Conservation (phyloP, 805 yeast genomes). For the Phaffomyces antillensis region DNA sequence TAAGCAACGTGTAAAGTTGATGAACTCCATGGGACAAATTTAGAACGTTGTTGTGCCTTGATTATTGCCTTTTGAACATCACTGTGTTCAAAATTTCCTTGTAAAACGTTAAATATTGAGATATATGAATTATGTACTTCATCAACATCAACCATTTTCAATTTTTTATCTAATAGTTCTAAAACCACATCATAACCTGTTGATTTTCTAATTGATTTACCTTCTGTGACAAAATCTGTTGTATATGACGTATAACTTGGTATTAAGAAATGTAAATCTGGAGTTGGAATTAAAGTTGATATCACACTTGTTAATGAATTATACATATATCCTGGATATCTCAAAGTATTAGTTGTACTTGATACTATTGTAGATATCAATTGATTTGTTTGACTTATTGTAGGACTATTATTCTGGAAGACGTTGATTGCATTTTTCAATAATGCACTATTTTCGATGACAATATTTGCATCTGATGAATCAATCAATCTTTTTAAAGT, state of each 20-base stretch:
- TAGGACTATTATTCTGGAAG: conserved; percentile 49
- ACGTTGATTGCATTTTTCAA: conserved; percentile 61
- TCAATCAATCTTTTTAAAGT: conserved; percentile 78
- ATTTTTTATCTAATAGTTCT: conserved; percentile 71
- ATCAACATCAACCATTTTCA: conserved; percentile 57
- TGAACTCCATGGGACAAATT: conserved; percentile 83
- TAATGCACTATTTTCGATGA: conserved; percentile 85
- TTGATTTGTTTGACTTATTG: conserved; percentile 68
- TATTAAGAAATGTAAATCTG: conserved; percentile 67
- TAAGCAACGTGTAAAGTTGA: conserved; percentile 71
- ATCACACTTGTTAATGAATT: conserved; percentile 76
- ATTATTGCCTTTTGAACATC: conserved; percentile 66
- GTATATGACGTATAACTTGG: conserved; percentile 78
- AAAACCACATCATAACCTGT: conserved; percentile 82
- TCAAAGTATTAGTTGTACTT: conserved; percentile 74
- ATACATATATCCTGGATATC: conserved; percentile 91
- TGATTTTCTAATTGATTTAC: conserved; percentile 55
- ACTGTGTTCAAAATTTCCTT: conserved; percentile 53
- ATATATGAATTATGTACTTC: conserved; percentile 47
- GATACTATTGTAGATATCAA: conserved; percentile 81
- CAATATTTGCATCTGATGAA: conserved; percentile 79
- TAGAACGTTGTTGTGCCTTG: conserved; percentile 57
- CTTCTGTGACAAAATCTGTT: conserved; percentile 53
- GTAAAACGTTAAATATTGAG: conserved; percentile 62
- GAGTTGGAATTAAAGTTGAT: conserved; percentile 79